phyloP scores from a whole-genome alignment of 1,284 basidiomycete genomes.

The Sphagnurus paluster region DNA sequence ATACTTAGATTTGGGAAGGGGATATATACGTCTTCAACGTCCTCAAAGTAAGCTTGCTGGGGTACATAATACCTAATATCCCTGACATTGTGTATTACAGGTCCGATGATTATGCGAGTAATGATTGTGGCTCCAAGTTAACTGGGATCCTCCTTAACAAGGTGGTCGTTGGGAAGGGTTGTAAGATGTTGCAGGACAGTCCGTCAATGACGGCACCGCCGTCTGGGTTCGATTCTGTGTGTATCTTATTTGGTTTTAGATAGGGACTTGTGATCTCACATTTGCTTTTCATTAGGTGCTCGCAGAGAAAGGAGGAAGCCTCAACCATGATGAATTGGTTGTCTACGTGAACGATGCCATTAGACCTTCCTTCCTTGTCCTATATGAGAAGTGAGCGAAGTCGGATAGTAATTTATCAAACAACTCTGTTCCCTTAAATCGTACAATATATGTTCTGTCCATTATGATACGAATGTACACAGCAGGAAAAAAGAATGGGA shows the following conservation, averaged over 20 bases:
- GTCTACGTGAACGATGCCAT: slow-evolving; percentile 68
- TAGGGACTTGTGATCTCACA: neutral
- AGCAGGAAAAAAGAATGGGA: neutral
- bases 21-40: slow-evolving; percentile 58
- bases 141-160: slow-evolving; percentile 68
- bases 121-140: slow-evolving; percentile 47
- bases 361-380: slow-evolving; percentile 61
- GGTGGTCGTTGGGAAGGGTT: slow-evolving; percentile 67
- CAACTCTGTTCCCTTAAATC: no score
- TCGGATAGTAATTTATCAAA: no score
- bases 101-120: slow-evolving; percentile 64
- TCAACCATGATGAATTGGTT: slow-evolving; percentile 67
- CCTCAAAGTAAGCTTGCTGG: slow-evolving; percentile 50
- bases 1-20: slow-evolving; percentile 59
- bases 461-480: no score
- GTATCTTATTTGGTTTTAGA: slow-evolving; percentile 21
- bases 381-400: slow-evolving; percentile 44
- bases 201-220: slow-evolving; percentile 53
- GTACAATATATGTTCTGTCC: no score
- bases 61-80: neutral
- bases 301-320: slow-evolving; percentile 56
- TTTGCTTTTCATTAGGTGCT: slow-evolving; percentile 42
- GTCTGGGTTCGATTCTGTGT: slow-evolving; percentile 59
- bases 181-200: slow-evolving; percentile 58
- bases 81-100: slow-evolving; percentile 23